Percentiles rank a stretch among this genome's conserved stretches.
Evolutionary conservation across 352 stramenopile genomes (phyloP).

Genomic region (Phytophthora citricola): DNA sequence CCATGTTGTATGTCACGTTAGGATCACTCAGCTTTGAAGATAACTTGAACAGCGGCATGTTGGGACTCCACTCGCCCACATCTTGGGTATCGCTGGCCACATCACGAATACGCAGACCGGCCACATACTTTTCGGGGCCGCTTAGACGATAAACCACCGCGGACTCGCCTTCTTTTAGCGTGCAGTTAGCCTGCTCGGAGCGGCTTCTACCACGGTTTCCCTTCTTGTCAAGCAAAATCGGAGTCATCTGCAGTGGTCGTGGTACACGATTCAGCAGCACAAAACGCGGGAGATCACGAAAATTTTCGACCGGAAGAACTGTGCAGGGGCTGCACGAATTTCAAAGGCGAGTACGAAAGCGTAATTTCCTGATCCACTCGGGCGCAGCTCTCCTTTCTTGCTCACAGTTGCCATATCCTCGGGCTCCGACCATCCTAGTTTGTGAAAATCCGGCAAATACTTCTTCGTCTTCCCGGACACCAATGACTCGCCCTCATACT

Average conservation of each 20-base stretch:
- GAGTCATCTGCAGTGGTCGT: slow-evolving; percentile 71
- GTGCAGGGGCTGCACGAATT: slow-evolving; percentile 73
- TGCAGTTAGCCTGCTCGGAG: slow-evolving; percentile 44
- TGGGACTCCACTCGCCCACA: slow-evolving; percentile 67
- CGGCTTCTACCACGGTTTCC: slow-evolving; percentile 43
- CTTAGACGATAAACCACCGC: slow-evolving; percentile 73
- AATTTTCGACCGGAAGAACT: slow-evolving; percentile 88
- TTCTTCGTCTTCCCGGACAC: slow-evolving; percentile 64
- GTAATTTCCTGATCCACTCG: slow-evolving; percentile 50
- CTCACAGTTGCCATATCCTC: slow-evolving; percentile 80
- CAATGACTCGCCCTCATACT: slow-evolving; percentile 65
- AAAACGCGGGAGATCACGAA: slow-evolving; percentile 81
- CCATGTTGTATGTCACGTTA: slow-evolving; percentile 51
- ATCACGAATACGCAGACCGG: slow-evolving; percentile 72
- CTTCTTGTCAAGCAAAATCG: slow-evolving; percentile 85
- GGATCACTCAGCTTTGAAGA: slow-evolving; percentile 49
- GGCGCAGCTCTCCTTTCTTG: slow-evolving; percentile 73
- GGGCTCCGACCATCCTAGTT: slow-evolving; percentile 72
- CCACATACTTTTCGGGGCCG: slow-evolving; percentile 76
- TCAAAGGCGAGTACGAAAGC: slow-evolving; percentile 86
- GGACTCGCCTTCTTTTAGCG: slow-evolving; percentile 59
- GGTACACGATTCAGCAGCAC: slow-evolving; percentile 74
- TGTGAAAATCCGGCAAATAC: slow-evolving; percentile 76
- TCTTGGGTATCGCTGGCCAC: slow-evolving; percentile 52
- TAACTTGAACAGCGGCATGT: slow-evolving; percentile 54